Percentiles rank a stretch among this genome's conserved stretches.
These are phyloP conservation scores for Perkinsus olseni DNA, from an alignment of 169 alveolate species.

Conservation along the genomic window DNA sequence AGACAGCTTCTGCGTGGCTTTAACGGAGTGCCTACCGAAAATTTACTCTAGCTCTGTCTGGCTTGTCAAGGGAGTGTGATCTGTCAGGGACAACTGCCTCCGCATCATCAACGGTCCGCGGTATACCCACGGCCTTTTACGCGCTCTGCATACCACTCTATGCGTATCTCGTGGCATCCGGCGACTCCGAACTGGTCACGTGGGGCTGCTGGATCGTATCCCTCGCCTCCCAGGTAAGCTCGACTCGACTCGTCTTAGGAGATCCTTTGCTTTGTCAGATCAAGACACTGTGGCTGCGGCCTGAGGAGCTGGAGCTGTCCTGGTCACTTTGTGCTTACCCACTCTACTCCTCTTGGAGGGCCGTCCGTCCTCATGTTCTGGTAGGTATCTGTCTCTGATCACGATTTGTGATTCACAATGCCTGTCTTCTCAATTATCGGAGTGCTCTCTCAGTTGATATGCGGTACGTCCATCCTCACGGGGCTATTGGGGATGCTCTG, in stretches of 20 bases:
- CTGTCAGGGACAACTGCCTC: not conserved
- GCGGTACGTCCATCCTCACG: not conserved
- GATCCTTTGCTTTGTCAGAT: not conserved
- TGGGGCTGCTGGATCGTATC: not conserved
- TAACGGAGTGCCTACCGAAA: too few species aligned
- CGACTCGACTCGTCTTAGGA: not conserved
- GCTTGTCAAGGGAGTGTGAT: too few species aligned
- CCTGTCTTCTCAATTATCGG: not conserved
- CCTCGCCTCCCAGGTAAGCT: not conserved
- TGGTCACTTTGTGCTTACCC: not conserved
- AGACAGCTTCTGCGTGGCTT: too few species aligned
- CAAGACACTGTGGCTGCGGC: not conserved
- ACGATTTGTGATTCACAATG: too few species aligned
- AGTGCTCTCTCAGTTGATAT: not conserved
- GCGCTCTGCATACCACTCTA: not conserved
- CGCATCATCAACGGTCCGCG: not conserved
- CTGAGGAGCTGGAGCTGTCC: not conserved
- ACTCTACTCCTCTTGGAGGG: not conserved
- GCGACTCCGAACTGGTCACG: not conserved
- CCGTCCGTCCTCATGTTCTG: not conserved
- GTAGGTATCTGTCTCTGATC: not conserved
- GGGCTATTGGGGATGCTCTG: not conserved
- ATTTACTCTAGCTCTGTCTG: too few species aligned
- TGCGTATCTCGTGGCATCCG: not conserved
- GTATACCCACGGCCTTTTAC: not conserved